Evolutionary conservation across 768 basidiomycete genomes (phyloP), one percentile per base, ranked within the genome.

Genomic region (Auriscalpium microsporum): DNA sequence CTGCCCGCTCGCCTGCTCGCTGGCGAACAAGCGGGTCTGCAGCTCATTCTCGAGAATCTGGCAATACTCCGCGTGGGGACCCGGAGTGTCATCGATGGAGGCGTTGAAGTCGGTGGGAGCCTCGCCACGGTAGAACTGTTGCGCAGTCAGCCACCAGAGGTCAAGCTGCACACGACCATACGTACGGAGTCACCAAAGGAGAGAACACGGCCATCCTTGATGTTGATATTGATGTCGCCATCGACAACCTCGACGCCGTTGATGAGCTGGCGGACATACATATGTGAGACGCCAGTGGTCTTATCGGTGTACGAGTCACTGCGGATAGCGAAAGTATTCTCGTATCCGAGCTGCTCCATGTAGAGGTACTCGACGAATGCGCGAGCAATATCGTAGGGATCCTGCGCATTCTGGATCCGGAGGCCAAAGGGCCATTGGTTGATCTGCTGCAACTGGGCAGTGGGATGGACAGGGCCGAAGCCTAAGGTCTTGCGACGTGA

Each of bases 151-250:
- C 23, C 9, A 17, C 13, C 17, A 19, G 1, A 19, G 42, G 10
- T 5, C n/a, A 14, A 8, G 40, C 13, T 8, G 49, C 10, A 38
- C 37, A 49, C 42, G 19, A 36, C 44, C 1, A 56, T 16, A 76
- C 86, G 58, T 62, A 91, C 90, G 60, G 91, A 94, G 67, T 86
- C 87, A 46, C 94, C 94, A 63, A 85, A 91, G 1, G 91, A 94
- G 48, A 97, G 65, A 17, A 98, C 79, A 62, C 78, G 72, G 45
- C 91, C 93, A 53, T 88, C 80, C 71, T 85, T 85, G 69, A 97
- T 75, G 74, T 97, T 96, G 66, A 99, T 72, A 68, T 97, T 97
- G 74, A 96, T 81, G 70, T 96, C 87, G 33, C 89, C 90, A 64
- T 96, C 91, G 10, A 80, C 78, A 14, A 99, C 91, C 65, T 95